Base-by-base conservation (phyloP, 2,329 filamentous ascomycete genomes). In the Aspergillus niger region DNA sequence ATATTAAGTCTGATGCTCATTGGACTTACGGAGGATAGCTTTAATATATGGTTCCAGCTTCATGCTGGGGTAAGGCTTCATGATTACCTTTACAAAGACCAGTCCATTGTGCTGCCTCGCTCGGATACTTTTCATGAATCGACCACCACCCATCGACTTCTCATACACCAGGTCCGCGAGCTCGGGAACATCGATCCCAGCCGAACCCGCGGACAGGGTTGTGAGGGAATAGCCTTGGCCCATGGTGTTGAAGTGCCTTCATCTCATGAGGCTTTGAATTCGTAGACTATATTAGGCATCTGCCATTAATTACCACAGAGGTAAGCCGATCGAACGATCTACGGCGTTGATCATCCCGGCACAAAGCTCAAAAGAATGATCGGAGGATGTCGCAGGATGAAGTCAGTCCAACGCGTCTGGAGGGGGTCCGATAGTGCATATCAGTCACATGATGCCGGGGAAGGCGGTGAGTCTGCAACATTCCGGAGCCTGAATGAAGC, bases 111-210 rank as follows among this genome's bases (percentile, higher is more conserved):
- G 90, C 74, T 96, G 91, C 53, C 92, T 86, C 24, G 94, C 95
- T 66, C 94, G 88, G 65, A 98, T 93, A 65, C 91, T 95, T 78
- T 98, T 97, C 89, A 99, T 95, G 71, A 99, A 97, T 39, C 95
- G 88, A 24, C 92, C 92, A 67, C 90, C 92, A 51, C 94, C 94
- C 71, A 99, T 86, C 38, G 92, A 92, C 77, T 90, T 92, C 78
- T 99, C 95, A 79, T 97, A 97, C 39, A 89, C 87, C 61, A 98
- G 81, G 73, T 98, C 95, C 47, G 91, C 86, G 44, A 99, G 86
- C 81, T 99, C 94, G 41, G 93, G 90, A 28, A 96, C 87, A 76
- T 99, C 94, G 76, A 99, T 97, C 69, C 92, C 92, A 60, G 93
- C 93, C 57, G 92, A 91, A 74, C 93, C 95, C 64, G 92, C 91